These are phyloP conservation scores for Phialemoniopsis sp. DNA, from an alignment of 2,329 filamentous ascomycete genomes.

Conservation along the genomic window DNA sequence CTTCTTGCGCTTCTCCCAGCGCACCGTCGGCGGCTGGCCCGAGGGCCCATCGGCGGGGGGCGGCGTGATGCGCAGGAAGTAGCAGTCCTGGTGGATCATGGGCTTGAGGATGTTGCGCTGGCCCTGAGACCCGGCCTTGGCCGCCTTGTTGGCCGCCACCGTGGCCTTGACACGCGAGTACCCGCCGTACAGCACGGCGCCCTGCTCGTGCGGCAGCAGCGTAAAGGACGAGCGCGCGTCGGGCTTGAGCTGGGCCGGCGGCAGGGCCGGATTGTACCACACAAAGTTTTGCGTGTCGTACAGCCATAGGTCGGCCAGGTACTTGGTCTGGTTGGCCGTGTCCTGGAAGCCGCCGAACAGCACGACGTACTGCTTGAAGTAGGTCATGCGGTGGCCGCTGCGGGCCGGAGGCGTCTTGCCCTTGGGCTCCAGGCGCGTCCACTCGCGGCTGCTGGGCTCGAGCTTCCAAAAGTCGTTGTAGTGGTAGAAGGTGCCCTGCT, in stretches of 20 bases:
- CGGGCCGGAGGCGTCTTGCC: constrained; percentile 78
- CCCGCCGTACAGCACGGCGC: constrained; percentile 86
- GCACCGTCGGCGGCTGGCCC: constrained; percentile 64
- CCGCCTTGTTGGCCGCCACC: constrained; percentile 56
- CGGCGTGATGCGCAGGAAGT: constrained; percentile 78
- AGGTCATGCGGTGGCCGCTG: constrained; percentile 93
- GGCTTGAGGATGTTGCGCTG: constrained; percentile 76
- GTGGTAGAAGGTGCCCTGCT: constrained; percentile 98
- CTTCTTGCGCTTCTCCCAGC: constrained; percentile 92
- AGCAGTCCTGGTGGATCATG: constrained; percentile 91
- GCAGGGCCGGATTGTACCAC: constrained; percentile 75
- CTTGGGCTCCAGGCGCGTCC: constrained; percentile 80
- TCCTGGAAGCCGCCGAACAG: constrained; percentile 97
- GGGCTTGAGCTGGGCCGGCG: constrained; percentile 78
- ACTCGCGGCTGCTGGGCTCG: constrained; percentile 80
- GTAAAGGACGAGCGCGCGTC: constrained; percentile 91
- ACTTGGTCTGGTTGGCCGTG: constrained; percentile 91
- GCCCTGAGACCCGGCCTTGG: constrained; percentile 43
- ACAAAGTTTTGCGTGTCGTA: constrained; percentile 86
- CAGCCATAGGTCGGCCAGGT: constrained; percentile 89
- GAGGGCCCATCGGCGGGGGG: constrained; percentile 63
- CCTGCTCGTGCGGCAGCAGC: constrained; percentile 83
- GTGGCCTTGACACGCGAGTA: constrained; percentile 87
- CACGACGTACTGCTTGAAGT: constrained; percentile 94
- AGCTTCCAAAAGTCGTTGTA: constrained; percentile 98